Evolutionary conservation across 257 asterid genomes (phyloP), one percentile per base, ranked within the genome.

Genomic region (Avicennia marina): DNA sequence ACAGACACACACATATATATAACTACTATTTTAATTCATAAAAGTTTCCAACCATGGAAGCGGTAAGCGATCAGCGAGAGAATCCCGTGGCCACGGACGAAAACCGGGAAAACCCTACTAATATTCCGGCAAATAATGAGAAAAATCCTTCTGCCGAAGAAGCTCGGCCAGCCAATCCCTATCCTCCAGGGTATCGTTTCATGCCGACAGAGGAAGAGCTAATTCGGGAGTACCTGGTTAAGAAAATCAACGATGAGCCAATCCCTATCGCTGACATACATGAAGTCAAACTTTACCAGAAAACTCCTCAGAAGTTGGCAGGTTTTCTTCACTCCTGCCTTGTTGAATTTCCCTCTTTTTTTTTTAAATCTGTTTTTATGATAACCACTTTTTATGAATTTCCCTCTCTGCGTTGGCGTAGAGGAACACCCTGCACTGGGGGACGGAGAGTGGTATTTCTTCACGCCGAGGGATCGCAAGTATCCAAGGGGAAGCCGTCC

Each of bases 381-480:
- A 9, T 39, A 11, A 11, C 12, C n/a, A 0, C 2, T 17, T 17
- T 18, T 44, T n/a, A n/a, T n/a, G n/a, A n/a, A n/a, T 45, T 45
- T 2, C 2, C 10, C 9, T 1, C 20, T 2, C 0, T 40, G n/a
- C n/a, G n/a, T n/a, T n/a, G n/a, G 12, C 4, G 11, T 16, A 59
- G 55, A n/a, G 18, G 20, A 8, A 2, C 11, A 1, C n/a, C 36
- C 56, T 1, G 27, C 10, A n/a, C 10, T 45, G 0, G 56, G 56
- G 22, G 24, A 60, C 0, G 27, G 34, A 0, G 65, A 46, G 4
- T 59, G 55, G 65, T 59, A 44, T 5, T 59, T 59, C 16, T 59
- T 59, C 55, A 44, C 65, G 21, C 45, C 54, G 0, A 13, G 65
- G n/a, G 56, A 59, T 6, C 22, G 55, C 22, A 59, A 59, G 54